Evolutionary conservation across 1,284 basidiomycete genomes (phyloP).

Genomic region (Tranzscheliella williamsii): DNA sequence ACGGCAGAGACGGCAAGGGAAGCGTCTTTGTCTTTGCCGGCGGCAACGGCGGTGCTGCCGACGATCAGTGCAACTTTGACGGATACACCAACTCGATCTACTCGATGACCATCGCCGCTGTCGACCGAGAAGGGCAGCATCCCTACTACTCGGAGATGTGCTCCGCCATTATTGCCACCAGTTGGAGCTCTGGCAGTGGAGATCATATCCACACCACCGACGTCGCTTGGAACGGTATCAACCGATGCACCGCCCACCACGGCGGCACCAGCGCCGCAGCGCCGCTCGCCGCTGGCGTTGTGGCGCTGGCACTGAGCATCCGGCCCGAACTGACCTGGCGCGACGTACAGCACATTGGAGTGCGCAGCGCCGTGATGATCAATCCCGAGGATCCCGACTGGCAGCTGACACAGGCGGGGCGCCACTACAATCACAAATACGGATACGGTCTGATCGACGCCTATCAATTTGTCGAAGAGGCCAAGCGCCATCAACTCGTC

Average conservation of each 20-base stretch:
- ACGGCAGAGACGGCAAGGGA: slow-evolving; percentile 86
- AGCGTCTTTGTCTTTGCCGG: slow-evolving; percentile 96
- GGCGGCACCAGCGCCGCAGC: slow-evolving; percentile 98
- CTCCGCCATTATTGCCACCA: slow-evolving; percentile 93
- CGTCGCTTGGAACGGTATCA: slow-evolving; percentile 69
- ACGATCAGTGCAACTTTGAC: slow-evolving; percentile 99
- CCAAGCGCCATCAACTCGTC: slow-evolving; percentile 80
- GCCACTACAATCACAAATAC: slow-evolving; percentile 93
- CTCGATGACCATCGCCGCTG: slow-evolving; percentile 89
- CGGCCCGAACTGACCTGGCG: slow-evolving; percentile 90
- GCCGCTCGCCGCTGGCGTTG: slow-evolving; percentile 71
- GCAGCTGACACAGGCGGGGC: slow-evolving; percentile 79
- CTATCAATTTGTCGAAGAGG: slow-evolving; percentile 77
- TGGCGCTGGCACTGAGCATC: slow-evolving; percentile 53
- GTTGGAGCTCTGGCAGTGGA: slow-evolving; percentile 93
- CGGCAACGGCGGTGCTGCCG: slow-evolving; percentile 87
- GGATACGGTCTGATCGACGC: slow-evolving; percentile 91
- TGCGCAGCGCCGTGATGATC: slow-evolving; percentile 76
- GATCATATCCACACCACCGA: slow-evolving; percentile 84
- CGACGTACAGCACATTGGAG: slow-evolving; percentile 88
- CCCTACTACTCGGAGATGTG: slow-evolving; percentile 97
- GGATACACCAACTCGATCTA: slow-evolving; percentile 99
- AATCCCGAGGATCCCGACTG: slow-evolving; percentile 92
- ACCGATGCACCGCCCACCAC: slow-evolving; percentile 79
- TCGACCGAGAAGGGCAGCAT: slow-evolving; percentile 88